Evolutionary conservation across 139 green algal genomes (phyloP).

Genomic region (Picochlorum sp.): DNA sequence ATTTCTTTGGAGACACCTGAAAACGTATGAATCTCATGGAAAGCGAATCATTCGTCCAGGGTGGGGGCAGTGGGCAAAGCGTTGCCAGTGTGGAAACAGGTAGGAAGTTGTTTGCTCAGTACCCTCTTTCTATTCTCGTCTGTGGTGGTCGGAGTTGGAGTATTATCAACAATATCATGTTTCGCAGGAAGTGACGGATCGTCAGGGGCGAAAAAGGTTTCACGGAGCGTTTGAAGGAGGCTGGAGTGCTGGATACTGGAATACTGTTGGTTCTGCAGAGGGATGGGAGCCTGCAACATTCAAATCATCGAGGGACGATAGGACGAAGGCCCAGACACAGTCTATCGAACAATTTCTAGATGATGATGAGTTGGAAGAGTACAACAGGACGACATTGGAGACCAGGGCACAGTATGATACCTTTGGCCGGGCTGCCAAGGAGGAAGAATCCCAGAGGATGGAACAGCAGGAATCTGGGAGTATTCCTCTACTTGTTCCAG

Average conservation of each 20-base stretch:
- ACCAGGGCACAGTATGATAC: constrained; percentile 66
- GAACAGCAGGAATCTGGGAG: constrained; percentile 19
- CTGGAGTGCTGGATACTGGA: constrained; percentile 89
- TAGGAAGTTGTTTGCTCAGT: constrained; percentile 18
- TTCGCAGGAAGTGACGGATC: constrained; percentile 72
- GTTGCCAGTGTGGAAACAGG: constrained; percentile 49
- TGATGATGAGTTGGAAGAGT: constrained; percentile 83
- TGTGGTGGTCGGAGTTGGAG: no score
- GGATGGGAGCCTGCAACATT: constrained; percentile 77
- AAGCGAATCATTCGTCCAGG: no score
- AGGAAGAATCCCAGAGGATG: constrained; percentile 23
- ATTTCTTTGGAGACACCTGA: no score
- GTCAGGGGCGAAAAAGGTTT: constrained; percentile 68
- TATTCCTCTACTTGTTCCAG: constrained; percentile 48
- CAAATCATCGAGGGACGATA: constrained; percentile 39
- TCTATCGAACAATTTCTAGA: constrained; percentile 85
- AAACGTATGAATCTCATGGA: no score
- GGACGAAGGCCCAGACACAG: constrained; percentile 33
- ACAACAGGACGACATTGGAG: constrained; percentile 14
- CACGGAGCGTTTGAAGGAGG: constrained; percentile 95
- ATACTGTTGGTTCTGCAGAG: constrained; percentile 79
- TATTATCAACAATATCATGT: background rate
- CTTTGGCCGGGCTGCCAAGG: constrained; percentile 51
- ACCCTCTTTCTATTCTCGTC: constrained; percentile 1
- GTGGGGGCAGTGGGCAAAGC: background rate